Conservation (phyloP, 1,139 yeast species). For the Zhuliangozyma parablackwelliae region DNA sequence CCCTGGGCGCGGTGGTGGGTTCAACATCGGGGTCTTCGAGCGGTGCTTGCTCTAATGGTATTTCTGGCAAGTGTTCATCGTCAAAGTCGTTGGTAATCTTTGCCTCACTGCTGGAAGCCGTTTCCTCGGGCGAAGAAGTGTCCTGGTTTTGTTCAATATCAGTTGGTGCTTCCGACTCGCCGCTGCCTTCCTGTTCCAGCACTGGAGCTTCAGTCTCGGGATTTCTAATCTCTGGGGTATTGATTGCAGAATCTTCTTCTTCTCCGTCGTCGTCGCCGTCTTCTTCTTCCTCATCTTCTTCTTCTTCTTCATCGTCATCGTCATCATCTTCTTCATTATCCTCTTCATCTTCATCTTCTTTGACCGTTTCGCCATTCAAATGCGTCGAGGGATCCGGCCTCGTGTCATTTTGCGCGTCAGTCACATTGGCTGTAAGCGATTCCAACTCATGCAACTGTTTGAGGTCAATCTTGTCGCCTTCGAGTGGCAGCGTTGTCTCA, state of each 20-base stretch:
- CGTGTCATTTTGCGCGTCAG: slow-evolving; percentile 1
- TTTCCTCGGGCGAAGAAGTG: too few species aligned
- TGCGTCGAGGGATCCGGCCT: slow-evolving; percentile 4
- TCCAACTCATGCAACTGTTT: slow-evolving; percentile 8
- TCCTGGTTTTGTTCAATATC: too few species aligned
- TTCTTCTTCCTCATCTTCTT: slow-evolving; percentile 2
- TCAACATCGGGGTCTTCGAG: too few species aligned
- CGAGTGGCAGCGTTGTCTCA: background rate
- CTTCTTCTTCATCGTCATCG: slow-evolving; percentile 1
- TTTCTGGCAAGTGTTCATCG: too few species aligned
- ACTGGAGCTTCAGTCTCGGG: slow-evolving; percentile 6
- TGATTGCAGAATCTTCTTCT: slow-evolving; percentile 1
- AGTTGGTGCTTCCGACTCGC: background rate
- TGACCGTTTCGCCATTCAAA: slow-evolving; percentile 2
- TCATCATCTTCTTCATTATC: slow-evolving; percentile 9
- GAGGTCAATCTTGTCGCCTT: slow-evolving; percentile 3
- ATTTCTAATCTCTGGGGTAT: slow-evolving; percentile 6
- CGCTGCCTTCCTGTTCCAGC: background rate
- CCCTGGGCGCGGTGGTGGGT: slow-evolving; percentile 6
- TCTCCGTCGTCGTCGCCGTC: slow-evolving; percentile 1
- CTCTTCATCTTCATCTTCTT: slow-evolving; percentile 2
- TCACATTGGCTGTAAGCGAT: background rate
- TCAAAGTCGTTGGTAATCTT: too few species aligned
- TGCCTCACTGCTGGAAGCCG: too few species aligned
- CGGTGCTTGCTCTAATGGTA: too few species aligned